Percentiles rank a stretch among this genome's conserved stretches.
phyloP scores from a whole-genome alignment of 345 rosid genomes.

The Hibiscus mutabilis region DNA sequence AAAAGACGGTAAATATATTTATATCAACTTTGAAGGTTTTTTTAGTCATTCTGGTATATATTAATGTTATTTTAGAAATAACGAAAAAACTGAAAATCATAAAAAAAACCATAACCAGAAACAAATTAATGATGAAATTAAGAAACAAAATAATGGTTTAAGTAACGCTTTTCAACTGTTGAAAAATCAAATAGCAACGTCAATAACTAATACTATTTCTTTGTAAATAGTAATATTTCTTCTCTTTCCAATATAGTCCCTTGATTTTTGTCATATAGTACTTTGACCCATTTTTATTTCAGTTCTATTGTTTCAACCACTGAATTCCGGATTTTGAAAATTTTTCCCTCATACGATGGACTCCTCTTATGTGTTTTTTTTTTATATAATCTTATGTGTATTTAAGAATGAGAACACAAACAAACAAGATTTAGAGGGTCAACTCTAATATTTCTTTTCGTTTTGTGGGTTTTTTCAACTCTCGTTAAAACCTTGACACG shows the following conservation, averaged over 20 bases:
- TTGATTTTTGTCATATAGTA: neutral
- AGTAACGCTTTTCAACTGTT: neutral
- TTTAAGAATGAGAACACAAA: too few species aligned
- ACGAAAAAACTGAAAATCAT: too few species aligned
- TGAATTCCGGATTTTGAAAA: neutral
- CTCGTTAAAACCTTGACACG: too few species aligned
- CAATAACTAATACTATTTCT: neutral
- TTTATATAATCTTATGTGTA: too few species aligned
- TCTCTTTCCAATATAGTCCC: neutral
- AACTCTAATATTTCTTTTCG: too few species aligned
- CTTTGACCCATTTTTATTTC: neutral
- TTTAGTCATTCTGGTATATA: conserved; percentile 24
- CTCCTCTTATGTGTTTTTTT: too few species aligned
- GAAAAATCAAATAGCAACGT: neutral
- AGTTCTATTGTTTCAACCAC: neutral
- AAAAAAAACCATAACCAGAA: neutral
- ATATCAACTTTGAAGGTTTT: conserved; percentile 31
- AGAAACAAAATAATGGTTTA: neutral
- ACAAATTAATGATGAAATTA: neutral
- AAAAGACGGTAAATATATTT: conserved; percentile 13
- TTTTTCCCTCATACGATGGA: neutral
- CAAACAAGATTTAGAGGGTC: too few species aligned
- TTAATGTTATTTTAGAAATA: neutral
- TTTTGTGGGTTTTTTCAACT: too few species aligned
- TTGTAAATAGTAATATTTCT: neutral